phyloP scores from a whole-genome alignment of 176 grass and related monocot species.

The Typha latifolia region DNA sequence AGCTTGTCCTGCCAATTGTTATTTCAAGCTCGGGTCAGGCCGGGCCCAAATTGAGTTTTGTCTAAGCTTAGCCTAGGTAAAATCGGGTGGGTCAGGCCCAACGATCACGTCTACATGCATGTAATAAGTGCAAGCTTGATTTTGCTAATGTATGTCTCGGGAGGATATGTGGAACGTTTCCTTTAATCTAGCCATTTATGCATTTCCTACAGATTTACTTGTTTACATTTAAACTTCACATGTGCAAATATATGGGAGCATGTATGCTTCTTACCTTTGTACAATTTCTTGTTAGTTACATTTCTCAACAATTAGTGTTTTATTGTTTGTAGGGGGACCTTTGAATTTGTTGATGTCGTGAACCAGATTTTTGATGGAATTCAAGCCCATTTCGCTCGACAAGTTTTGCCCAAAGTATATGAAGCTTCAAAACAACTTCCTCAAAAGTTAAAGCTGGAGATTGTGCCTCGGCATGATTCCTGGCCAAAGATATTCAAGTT shows the following conservation, averaged over 20 bases:
- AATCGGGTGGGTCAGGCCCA: too few relatives aligned
- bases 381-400: constrained; percentile 39
- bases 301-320: not conserved
- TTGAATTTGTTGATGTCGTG: constrained; percentile 42
- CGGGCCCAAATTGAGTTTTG: too few relatives aligned
- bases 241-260: not conserved
- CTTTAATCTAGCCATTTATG: too few relatives aligned
- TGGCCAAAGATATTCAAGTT: constrained; percentile 62
- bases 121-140: too few relatives aligned
- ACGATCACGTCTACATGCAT: too few relatives aligned
- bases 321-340: constrained; percentile 40
- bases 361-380: constrained; percentile 36
- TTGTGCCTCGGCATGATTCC: constrained; percentile 25
- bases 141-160: too few relatives aligned
- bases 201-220: too few relatives aligned
- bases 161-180: too few relatives aligned
- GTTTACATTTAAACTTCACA: too few relatives aligned
- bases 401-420: constrained; percentile 31
- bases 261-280: constrained; percentile 8
- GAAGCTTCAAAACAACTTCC: constrained; percentile 50
- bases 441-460: constrained; percentile 48
- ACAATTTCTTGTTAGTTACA: constrained; percentile 15
- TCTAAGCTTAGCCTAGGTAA: too few relatives aligned
- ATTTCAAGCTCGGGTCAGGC: too few relatives aligned
- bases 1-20: too few relatives aligned